Evolutionary conservation across 352 stramenopile genomes (phyloP), one percentile per base, ranked within the genome.

Genomic region (Phytophthora fragariaefolia): DNA sequence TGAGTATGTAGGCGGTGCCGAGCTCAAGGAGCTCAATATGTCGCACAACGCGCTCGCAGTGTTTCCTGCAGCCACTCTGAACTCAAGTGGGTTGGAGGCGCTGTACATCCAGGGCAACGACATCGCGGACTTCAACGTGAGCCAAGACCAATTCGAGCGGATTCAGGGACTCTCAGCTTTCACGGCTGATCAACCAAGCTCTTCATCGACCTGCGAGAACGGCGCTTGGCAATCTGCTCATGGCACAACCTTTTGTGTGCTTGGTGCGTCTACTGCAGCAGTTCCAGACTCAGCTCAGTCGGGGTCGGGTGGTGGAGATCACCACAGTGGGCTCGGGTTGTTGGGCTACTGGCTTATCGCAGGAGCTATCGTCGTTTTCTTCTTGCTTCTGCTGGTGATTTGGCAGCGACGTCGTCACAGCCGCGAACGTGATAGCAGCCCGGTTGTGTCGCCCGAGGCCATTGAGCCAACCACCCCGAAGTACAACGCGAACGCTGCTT

Each of bases 121-220:
- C 17, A 76, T 83, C 53, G 54, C 40, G 13, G 63, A 81, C 53
- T 82, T 76, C 42, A 85, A 83, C 58, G 57, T 85, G 10, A 79
- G 53, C 4, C 30, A 71, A 22, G 24, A 38, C 0, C 55, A 74
- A 23, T 85, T 80, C 46, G 43, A 71, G 13, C 34, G 61, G 46
- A 76, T 82, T 10, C 46, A 68, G 45, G 52, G 26, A 2, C 69
- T 85, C 13, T 51, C 43, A 13, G 62, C 54, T 0, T 85, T 85
- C 50, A 71, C 60, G 26, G 51, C 71, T 5, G 74, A 85, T 26
- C 53, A 58, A 10, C 59, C 73, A 26, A 20, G 40, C 15, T 45
- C 49, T 2, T 57, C 46, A 6, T 70, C 73, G 3, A 68, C 71
- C 8, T 84, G 73, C 40, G 28, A 52, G 10, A 54, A 58, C 10